Evolutionary conservation across 306 rosid species (phyloP).

Genomic region (Dryas octopetala): DNA sequence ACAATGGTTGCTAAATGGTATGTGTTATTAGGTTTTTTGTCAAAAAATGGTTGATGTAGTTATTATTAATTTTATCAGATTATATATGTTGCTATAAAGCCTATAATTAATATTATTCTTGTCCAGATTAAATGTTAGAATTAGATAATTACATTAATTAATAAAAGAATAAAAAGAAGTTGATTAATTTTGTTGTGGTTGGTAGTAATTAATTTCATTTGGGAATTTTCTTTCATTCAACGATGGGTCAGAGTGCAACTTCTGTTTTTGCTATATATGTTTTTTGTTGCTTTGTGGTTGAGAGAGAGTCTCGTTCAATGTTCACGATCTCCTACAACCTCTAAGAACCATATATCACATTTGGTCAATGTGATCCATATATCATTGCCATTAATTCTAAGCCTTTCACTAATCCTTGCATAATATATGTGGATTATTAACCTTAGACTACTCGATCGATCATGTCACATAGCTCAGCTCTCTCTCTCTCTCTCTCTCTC

Average conservation of each 20-base stretch:
- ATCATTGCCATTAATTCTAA: no score
- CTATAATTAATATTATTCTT: no score
- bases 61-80: neutral
- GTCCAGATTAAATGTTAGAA: no score
- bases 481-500: no score
- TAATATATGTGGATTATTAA: no score
- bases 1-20: neutral
- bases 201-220: neutral
- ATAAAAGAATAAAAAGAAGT: neutral
- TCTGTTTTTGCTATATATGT: constrained; percentile 10
- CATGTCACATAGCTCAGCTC: no score
- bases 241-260: neutral
- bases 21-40: neutral
- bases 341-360: constrained; percentile 37
- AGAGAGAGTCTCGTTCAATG: constrained; percentile 42
- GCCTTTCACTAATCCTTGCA: no score
- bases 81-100: no score
- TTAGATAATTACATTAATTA: no score
- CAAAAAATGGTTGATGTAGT: neutral
- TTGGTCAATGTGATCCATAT: no score
- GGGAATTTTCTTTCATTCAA: no score
- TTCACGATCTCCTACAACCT: constrained; percentile 43
- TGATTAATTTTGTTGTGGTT: neutral
- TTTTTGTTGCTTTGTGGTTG: constrained; percentile 34
- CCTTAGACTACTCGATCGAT: no score